Base-by-base conservation (phyloP, 306 rosid genomes). In the Urtica urens region DNA sequence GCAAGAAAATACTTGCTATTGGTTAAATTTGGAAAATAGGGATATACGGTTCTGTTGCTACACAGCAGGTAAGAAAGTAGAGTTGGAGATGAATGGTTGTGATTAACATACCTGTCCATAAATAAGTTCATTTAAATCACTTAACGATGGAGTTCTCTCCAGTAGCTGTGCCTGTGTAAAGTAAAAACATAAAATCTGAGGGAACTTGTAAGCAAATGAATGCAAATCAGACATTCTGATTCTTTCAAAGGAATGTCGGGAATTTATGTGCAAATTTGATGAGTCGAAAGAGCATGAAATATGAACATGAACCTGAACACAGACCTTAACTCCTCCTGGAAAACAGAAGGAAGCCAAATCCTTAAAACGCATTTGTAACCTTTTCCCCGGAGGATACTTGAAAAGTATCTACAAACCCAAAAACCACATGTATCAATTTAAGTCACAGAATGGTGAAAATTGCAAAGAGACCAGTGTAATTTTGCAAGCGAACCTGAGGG, bases 91-190 rank as follows among this genome's bases (percentile, higher is more conserved):
- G 14, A 65, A 51, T 33, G 24, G 38, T 4, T 35, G 5, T 27
- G 35, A 14, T 33, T 3, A 2, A 53, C 64, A 48, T 72, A 90
- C 97, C 97, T 90, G 95, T 48, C 94, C 95, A 51, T 84, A 90
- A 51, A 90, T 81, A 79, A 90, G 65, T 74, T 81, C 82, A 60
- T 90, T 90, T 31, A 90, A 73, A 35, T 81, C 95, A 77, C 95
- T 90, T 28, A 90, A 69, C 49, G 97, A 90, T 15, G 97, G 94
- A 43, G 92, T 77, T 71, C 86, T 84, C 84, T 84, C 97, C 81
- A 90, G 45, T 59, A 90, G 30, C 51, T 68, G 65, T 53, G 95
- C 95, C 97, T 84, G 82, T 61, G 46, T 58, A 52, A 69, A 61
- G 60, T 61, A 41, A 75, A 63, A 47, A 56, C 37, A 58, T 33